Evolutionary conservation across 208 protist genomes (phyloP).

Genomic region (Naegleria gruberi): DNA sequence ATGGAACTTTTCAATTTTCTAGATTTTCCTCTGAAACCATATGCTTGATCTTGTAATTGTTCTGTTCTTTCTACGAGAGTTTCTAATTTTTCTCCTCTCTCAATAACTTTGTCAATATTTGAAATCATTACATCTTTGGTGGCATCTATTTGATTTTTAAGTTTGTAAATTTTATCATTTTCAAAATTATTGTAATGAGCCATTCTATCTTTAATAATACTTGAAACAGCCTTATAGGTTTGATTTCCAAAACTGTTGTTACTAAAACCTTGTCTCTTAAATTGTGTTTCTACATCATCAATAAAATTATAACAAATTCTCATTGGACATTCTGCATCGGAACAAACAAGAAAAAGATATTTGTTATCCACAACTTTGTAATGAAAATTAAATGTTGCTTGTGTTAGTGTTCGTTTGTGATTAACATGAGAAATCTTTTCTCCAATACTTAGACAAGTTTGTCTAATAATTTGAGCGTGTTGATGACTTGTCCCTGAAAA

Average conservation of each 20-base stretch:
- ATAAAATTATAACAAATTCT: neutral
- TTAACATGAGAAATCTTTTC: neutral
- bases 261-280: neutral
- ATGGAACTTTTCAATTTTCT: conserved; percentile 25
- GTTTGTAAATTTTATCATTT: conserved; percentile 48
- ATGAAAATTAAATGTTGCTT: neutral
- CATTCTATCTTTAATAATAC: neutral
- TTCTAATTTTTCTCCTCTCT: conserved; percentile 67
- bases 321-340: neutral
- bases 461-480: neutral
- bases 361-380: neutral
- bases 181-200: conserved; percentile 51
- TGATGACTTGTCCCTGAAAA: neutral
- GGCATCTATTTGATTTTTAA: conserved; percentile 59
- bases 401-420: neutral
- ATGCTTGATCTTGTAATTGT: conserved; percentile 48
- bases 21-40: neutral
- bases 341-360: neutral
- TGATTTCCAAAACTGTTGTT: neutral
- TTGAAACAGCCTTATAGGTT: neutral
- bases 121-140: conserved; percentile 66
- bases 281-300: neutral
- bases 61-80: conserved; percentile 63
- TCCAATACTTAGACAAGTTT: neutral
- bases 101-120: conserved; percentile 66